phyloP scores from a whole-genome alignment of 1,284 basidiomycete genomes.

The Melampsora occidentalis region DNA sequence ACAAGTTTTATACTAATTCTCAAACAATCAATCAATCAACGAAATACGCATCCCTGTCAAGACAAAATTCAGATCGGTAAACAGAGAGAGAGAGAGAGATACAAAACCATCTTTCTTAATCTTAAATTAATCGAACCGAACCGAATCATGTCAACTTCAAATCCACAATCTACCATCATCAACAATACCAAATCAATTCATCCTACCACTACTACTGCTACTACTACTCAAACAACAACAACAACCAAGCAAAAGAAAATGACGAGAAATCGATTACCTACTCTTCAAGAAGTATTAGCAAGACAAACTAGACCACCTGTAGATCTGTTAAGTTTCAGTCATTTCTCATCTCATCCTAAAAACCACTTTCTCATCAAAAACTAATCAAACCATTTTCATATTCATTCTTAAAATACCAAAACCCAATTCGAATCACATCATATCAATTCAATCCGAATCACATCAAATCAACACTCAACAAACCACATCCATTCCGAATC shows the following conservation, averaged over 20 bases:
- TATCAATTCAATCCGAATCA: not conserved
- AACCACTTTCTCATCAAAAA: not conserved
- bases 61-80: too few species aligned
- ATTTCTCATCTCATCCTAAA: not conserved
- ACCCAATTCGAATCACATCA: slow-evolving; percentile 23
- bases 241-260: slow-evolving; percentile 28
- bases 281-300: slow-evolving; percentile 38
- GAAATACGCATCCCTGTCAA: too few species aligned
- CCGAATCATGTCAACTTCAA: not conserved
- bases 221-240: not conserved
- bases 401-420: not conserved
- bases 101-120: too few species aligned
- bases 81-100: too few species aligned
- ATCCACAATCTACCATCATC: not conserved
- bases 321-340: slow-evolving; percentile 66
- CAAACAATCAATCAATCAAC: too few species aligned
- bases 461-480: too few species aligned
- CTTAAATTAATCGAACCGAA: not conserved
- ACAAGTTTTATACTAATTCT: too few species aligned
- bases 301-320: slow-evolving; percentile 79
- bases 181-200: slow-evolving; percentile 2
- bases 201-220: not conserved
- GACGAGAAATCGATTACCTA: slow-evolving; percentile 36
- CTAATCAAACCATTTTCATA: slow-evolving; percentile 6
- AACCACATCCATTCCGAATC: too few species aligned